Base-by-base conservation (phyloP, 176 grass and related monocot species). In the Eragrostis nindensis region DNA sequence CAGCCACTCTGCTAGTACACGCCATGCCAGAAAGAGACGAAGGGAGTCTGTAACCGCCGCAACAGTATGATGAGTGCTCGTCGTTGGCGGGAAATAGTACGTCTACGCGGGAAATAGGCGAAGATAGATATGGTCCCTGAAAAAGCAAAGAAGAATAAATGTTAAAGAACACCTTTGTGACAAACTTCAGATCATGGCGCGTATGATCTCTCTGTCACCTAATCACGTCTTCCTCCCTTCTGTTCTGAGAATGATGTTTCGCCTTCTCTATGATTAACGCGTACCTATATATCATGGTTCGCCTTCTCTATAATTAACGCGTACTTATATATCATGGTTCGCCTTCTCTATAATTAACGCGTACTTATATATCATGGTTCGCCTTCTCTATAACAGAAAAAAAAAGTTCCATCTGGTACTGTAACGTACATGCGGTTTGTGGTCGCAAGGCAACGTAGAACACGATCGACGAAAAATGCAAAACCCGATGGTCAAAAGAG, bases 81-180 rank as follows among this genome's bases (percentile, higher is more conserved):
- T 36, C 32, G 32, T 36, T 36, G 32, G 32, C 32, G 1, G 32
- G 32, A 36, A 36, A 36, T 36, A 36, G 32, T 36, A 36, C 17
- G 50, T 53, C 50, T 18, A 19, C 50, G 50, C 50, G 17, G 19
- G 18, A 56, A 56, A 56, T 2, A n/a, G 6, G 22, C 26, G 16
- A 17, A 15, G 30, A 78, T 44, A 14, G 24, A 27, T 65, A 55
- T 45, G 32, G 26, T 24, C 40, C 30, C 5, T 53, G 69, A 62
- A 70, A 70, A 84, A 70, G 82, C 70, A 89, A 89, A 84, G 70
- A 19, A n/a, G 26, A 68, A 53, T 63, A 25, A 89, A 75, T 75
- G 69, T 53, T 11, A 38, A 36, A 72, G 55, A 7, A 12, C n/a
- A n/a, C n/a, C 4, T 55, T 11, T 22, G 29, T 22, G 30, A 73